These are phyloP conservation scores for Stephania yunnanensis DNA, from an alignment of 164 flowering plant genomes.

Conservation along the genomic window DNA sequence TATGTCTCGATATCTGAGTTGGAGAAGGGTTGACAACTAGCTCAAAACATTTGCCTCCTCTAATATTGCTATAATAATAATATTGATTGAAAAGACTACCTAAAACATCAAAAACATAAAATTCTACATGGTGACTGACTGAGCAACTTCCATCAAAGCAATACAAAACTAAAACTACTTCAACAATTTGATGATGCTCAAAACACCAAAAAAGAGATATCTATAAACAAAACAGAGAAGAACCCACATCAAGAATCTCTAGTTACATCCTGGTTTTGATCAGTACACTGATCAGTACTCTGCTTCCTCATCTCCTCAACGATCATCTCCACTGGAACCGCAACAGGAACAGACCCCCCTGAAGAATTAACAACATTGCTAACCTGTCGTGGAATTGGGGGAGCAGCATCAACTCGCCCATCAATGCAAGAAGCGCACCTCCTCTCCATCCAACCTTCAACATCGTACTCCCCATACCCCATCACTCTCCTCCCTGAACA, in stretches of 20 bases:
- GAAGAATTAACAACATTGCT: background rate
- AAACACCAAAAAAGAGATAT: too few species aligned
- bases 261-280: conserved; percentile 10
- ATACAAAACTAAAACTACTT: too few species aligned
- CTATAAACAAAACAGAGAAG: background rate
- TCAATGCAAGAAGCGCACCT: conserved; percentile 68
- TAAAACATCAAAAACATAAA: too few species aligned
- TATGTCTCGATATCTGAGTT: too few species aligned
- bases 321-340: conserved; percentile 20
- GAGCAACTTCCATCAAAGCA: too few species aligned
- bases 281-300: conserved; percentile 16
- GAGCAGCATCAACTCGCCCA: conserved; percentile 36
- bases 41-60: too few species aligned
- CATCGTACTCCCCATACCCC: conserved; percentile 54
- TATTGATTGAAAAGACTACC: too few species aligned
- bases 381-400: conserved; percentile 17
- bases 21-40: too few species aligned
- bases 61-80: too few species aligned
- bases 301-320: conserved; percentile 20
- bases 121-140: too few species aligned
- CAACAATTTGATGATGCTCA: too few species aligned
- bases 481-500: conserved; percentile 62
- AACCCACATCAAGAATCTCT: conserved; percentile 16
- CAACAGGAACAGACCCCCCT: conserved; percentile 18
- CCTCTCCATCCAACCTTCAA: conserved; percentile 66